These are phyloP conservation scores for Cucumis cinereus DNA, from an alignment of 306 rosid species.

Conservation along the genomic window DNA sequence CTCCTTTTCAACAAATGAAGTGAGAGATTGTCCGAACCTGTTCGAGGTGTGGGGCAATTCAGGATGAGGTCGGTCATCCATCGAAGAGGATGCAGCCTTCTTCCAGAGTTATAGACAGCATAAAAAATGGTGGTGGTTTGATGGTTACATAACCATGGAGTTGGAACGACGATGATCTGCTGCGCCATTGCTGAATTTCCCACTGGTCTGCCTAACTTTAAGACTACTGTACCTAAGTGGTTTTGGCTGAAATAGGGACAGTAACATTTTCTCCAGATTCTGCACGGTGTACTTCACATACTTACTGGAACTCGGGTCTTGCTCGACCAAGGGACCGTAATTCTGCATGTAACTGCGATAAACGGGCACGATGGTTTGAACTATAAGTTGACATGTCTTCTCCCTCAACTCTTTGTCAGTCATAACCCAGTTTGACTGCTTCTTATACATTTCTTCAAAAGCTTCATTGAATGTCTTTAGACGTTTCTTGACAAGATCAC, in stretches of 20 bases:
- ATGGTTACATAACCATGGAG: slow-evolving; percentile 60
- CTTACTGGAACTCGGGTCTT: slow-evolving; percentile 69
- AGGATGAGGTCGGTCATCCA: neutral
- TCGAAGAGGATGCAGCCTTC: neutral
- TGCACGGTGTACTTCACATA: slow-evolving; percentile 79
- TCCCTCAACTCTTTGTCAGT: slow-evolving; percentile 71
- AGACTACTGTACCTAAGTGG: slow-evolving; percentile 68
- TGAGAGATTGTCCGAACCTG: neutral
- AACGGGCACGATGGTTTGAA: slow-evolving; percentile 91
- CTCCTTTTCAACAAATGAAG: neutral
- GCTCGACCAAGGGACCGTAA: slow-evolving; percentile 97
- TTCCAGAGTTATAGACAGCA: neutral
- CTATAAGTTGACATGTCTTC: slow-evolving; percentile 78
- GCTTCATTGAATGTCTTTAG: slow-evolving; percentile 75
- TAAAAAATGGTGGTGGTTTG: neutral
- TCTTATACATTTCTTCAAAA: slow-evolving; percentile 68
- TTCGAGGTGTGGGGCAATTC: neutral
- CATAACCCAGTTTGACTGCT: slow-evolving; percentile 70
- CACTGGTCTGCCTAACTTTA: slow-evolving; percentile 54
- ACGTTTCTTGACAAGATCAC: slow-evolving; percentile 95
- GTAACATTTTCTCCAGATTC: slow-evolving; percentile 78
- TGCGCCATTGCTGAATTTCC: slow-evolving; percentile 50
- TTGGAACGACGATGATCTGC: slow-evolving; percentile 67
- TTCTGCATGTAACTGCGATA: slow-evolving; percentile 99
- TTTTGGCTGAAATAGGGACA: slow-evolving; percentile 67